Evolutionary conservation across 2,329 filamentous ascomycete species (phyloP), one percentile per base, ranked within the genome.

Genomic region (Trichoderma sp.): DNA sequence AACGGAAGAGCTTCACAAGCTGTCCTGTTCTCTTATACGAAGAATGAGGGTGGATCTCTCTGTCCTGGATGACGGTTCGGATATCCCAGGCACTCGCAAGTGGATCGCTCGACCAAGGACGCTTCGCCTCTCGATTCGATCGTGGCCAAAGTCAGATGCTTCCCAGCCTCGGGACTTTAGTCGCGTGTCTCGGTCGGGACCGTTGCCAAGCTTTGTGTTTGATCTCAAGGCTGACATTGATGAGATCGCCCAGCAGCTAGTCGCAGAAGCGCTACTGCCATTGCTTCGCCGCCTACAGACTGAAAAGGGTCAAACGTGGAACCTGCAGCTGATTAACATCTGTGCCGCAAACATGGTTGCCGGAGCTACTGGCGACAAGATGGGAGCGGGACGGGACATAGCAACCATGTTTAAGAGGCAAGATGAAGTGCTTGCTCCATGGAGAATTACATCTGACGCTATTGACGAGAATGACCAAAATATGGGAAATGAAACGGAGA

Each of bases 91-190:
- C 11, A 75, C 78, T 65, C 79, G 80, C 68, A 77, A 75, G 75
- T 98, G 95, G 95, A 83, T 93, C 57, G 95, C 93, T 3, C 89
- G 90, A 74, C 95, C 95, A 3, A 92, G 88, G 74, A 97, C 93
- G 0, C 79, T 98, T 5, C 92, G 95, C 6, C 85, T 98, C 3
- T 92, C 94, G 0, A 93, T 94, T 1, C 88, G 94, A 13, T 90
- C 91, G 0, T 85, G 82, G 76, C 77, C 81, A 5, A 78, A 79
- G 61, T 74, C 80, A 3, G 77, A 77, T 4, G 76, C 78, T 3
- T 84, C 83, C 13, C 85, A 88, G 53, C 81, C 84, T 7, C 87
- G 90, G 73, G 87, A 85, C 39, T 92, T 89, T 79, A 90, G 87
- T 65, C 89, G 95, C 8, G 89, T 90, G 53, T 97, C 94, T 3